Conservation (phyloP, 805 yeast species). For the Wickerhamomyces sydowiorum region DNA sequence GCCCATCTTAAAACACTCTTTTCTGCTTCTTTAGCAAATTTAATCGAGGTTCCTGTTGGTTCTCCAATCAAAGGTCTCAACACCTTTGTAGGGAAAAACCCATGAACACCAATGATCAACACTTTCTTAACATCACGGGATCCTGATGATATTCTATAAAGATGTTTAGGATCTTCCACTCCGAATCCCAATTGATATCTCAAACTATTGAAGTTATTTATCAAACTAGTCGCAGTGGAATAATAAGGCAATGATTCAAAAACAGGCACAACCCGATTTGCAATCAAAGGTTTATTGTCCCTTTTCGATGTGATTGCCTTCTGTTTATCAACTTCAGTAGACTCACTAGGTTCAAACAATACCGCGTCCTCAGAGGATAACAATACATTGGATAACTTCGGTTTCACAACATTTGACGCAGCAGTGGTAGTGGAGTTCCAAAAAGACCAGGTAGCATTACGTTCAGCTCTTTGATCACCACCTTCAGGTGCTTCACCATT, state of each 20-base stretch:
- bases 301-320: neutral
- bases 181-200: constrained; percentile 20
- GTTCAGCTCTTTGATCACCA: neutral
- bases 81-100: constrained; percentile 87
- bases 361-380: constrained; percentile 19
- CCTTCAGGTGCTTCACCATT: neutral
- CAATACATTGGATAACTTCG: constrained; percentile 13
- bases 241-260: constrained; percentile 20
- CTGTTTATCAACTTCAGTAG: neutral
- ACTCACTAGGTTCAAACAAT: constrained; percentile 15
- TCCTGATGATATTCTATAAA: constrained; percentile 14
- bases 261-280: constrained; percentile 21
- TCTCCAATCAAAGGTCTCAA: constrained; percentile 85
- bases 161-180: constrained; percentile 21
- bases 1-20: constrained; percentile 68
- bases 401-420: constrained; percentile 1
- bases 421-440: constrained; percentile 14
- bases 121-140: constrained; percentile 44
- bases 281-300: neutral
- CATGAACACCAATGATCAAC: constrained; percentile 89
- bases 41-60: constrained; percentile 92
- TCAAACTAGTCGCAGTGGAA: constrained; percentile 10
- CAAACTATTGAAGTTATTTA: constrained; percentile 18
- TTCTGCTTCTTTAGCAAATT: constrained; percentile 90
- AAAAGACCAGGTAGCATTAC: constrained; percentile 20